Evolutionary conservation across 352 stramenopile species (phyloP).

Genomic region (Thraustotheca clavata): DNA sequence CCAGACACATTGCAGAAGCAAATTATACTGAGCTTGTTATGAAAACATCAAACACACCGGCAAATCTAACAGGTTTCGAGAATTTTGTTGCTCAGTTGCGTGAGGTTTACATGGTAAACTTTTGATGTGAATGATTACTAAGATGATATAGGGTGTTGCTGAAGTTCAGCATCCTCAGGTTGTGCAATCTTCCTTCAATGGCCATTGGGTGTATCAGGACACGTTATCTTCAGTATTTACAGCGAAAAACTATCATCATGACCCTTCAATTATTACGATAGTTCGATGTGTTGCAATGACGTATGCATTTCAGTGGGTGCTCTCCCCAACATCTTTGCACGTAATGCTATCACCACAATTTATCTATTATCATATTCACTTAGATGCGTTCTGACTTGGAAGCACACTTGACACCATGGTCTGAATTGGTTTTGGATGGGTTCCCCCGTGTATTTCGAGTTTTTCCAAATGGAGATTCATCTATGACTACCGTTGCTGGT

Average conservation of each 20-base stretch:
- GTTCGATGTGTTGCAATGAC: slow-evolving; percentile 15
- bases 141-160: not conserved
- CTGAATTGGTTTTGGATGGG: slow-evolving; percentile 44
- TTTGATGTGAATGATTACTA: not conserved
- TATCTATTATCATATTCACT: not conserved
- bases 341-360: not conserved
- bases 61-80: slow-evolving; percentile 3
- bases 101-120: slow-evolving; percentile 17
- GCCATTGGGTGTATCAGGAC: slow-evolving; percentile 9
- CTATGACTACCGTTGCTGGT: slow-evolving; percentile 25
- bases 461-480: slow-evolving; percentile 43
- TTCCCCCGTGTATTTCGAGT: slow-evolving; percentile 51
- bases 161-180: not conserved
- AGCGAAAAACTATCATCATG: not conserved
- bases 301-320: slow-evolving; percentile 10
- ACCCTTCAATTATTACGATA: slow-evolving; percentile 9
- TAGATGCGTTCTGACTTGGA: slow-evolving; percentile 13
- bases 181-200: not conserved
- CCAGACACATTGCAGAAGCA: not conserved
- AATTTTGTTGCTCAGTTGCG: slow-evolving; percentile 17
- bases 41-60: not conserved
- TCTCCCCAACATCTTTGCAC: not conserved
- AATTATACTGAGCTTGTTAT: not conserved
- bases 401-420: slow-evolving; percentile 7
- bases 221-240: slow-evolving; percentile 1